Evolutionary conservation across 116 monocot species (phyloP).

Genomic region (Cymodocea nodosa): DNA sequence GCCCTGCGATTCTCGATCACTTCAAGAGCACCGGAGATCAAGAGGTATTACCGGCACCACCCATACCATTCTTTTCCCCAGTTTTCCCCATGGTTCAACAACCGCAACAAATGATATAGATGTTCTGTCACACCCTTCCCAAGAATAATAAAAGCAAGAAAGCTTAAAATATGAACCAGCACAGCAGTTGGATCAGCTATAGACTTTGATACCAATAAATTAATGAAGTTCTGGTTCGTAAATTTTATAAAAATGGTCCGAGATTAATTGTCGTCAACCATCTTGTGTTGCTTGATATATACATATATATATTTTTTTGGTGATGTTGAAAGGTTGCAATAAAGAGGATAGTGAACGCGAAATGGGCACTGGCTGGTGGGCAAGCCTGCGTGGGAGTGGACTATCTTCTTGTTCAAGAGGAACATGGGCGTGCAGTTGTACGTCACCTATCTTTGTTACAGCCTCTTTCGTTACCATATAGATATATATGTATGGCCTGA

Average conservation of each 20-base stretch:
- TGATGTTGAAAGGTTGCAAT: constrained; percentile 24
- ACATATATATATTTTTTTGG: too few species aligned
- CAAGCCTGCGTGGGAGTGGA: constrained; percentile 75
- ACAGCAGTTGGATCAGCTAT: not conserved
- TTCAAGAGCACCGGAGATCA: constrained; percentile 23
- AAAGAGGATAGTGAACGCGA: constrained; percentile 54
- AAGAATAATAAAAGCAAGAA: not conserved
- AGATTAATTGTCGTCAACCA: not conserved
- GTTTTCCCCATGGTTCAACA: too few species aligned
- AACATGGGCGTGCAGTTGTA: constrained; percentile 46
- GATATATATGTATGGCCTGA: too few species aligned
- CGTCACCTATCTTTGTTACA: not conserved
- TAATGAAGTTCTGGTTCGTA: too few species aligned
- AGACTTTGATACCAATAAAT: too few species aligned
- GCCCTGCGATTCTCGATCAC: constrained; percentile 63
- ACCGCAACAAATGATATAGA: too few species aligned
- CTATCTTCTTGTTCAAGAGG: constrained; percentile 61
- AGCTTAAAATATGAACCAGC: not conserved
- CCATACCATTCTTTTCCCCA: not conserved
- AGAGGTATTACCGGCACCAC: not conserved
- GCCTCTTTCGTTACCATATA: too few species aligned
- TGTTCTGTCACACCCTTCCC: too few species aligned
- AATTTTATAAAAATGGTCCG: too few species aligned
- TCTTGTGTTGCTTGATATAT: not conserved
- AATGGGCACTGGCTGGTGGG: constrained; percentile 64